These are phyloP conservation scores for Discostella stelligera DNA, from an alignment of 352 stramenopile species.

Conservation along the genomic window DNA sequence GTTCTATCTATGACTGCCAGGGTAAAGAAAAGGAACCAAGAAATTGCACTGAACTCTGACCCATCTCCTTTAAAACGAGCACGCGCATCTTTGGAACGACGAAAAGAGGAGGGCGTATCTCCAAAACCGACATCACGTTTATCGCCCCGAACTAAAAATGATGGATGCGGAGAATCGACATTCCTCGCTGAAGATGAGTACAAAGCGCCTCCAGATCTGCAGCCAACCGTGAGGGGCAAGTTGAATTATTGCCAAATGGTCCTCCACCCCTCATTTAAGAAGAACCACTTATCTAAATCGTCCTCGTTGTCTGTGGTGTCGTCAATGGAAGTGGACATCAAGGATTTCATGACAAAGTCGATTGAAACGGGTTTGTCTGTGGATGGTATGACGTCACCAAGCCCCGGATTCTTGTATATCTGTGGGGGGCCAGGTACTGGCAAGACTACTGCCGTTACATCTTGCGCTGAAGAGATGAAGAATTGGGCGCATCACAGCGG, in stretches of 20 bases:
- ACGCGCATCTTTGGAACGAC: not conserved
- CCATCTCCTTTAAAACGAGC: constrained; percentile 6
- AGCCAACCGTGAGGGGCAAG: constrained; percentile 47
- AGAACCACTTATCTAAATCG: constrained; percentile 14
- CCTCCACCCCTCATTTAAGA: constrained; percentile 37
- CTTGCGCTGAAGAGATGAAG: constrained; percentile 30
- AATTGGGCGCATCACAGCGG: constrained; percentile 35
- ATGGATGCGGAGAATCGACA: not conserved
- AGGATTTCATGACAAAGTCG: constrained; percentile 43
- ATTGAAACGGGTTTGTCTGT: constrained; percentile 21
- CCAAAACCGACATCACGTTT: constrained; percentile 3
- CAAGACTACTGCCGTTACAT: constrained; percentile 54
- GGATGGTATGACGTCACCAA: constrained; percentile 22
- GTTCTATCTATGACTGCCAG: constrained; percentile 9
- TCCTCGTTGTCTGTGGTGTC: constrained; percentile 13
- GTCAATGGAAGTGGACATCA: constrained; percentile 29
- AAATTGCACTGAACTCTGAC: constrained; percentile 6
- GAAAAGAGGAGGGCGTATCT: not conserved
- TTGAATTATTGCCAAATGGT: constrained; percentile 49
- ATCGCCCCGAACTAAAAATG: not conserved
- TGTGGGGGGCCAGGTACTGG: constrained; percentile 63
- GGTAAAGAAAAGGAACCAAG: constrained; percentile 11
- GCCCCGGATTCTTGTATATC: constrained; percentile 56
- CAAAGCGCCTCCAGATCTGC: constrained; percentile 2
- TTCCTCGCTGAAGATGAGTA: constrained; percentile 17